These are phyloP conservation scores for Penicillium mononematosum DNA, from an alignment of 495 filamentous ascomycete genomes.

Conservation along the genomic window DNA sequence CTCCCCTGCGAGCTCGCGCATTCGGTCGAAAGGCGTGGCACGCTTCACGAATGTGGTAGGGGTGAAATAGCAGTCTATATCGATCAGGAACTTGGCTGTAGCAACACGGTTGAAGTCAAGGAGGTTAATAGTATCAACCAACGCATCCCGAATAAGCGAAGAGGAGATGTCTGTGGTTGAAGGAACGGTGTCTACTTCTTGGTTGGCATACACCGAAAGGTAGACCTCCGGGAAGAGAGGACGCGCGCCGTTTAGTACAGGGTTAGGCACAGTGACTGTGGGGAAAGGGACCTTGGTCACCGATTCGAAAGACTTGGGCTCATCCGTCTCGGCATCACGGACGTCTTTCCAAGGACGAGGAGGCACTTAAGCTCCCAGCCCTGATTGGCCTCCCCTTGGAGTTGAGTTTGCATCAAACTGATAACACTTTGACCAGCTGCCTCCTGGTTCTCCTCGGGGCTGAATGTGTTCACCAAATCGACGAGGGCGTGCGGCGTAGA, in stretches of 20 bases:
- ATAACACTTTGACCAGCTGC: constrained; percentile 67
- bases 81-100: constrained; percentile 84
- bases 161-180: constrained; percentile 70
- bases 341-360: constrained; percentile 74
- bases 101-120: constrained; percentile 89
- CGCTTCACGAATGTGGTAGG: constrained; percentile 86
- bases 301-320: constrained; percentile 43
- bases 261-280: constrained; percentile 66
- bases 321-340: constrained; percentile 44
- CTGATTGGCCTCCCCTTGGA: constrained; percentile 66
- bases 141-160: constrained; percentile 75
- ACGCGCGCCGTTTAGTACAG: constrained; percentile 68
- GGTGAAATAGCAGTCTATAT: constrained; percentile 92
- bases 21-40: constrained; percentile 83
- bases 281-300: constrained; percentile 74
- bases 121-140: constrained; percentile 92
- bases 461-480: constrained; percentile 79
- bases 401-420: constrained; percentile 77
- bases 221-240: constrained; percentile 88
- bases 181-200: constrained; percentile 91
- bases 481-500: constrained; percentile 79
- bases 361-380: constrained; percentile 78
- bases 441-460: constrained; percentile 52
- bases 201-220: constrained; percentile 85
- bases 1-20: constrained; percentile 65